These are phyloP conservation scores for Huiozyma naganishii DNA, from an alignment of 805 yeast species.

Conservation along the genomic window DNA sequence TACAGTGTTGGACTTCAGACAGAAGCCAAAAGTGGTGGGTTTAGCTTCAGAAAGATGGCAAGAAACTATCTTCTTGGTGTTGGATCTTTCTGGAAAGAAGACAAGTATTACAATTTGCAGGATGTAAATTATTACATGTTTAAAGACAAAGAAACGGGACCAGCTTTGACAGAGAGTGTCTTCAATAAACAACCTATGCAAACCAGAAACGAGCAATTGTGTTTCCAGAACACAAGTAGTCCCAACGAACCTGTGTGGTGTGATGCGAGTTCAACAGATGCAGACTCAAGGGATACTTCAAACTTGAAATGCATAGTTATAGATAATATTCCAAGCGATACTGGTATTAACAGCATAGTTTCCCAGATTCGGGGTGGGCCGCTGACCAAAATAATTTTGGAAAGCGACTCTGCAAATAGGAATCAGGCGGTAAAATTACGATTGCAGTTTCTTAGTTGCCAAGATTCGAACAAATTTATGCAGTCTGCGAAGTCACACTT, in stretches of 20 bases:
- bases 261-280: not conserved
- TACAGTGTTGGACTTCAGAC: too few species aligned
- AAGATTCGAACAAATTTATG: constrained; percentile 45
- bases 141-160: not conserved
- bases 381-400: constrained; percentile 29
- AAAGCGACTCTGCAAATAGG: constrained; percentile 5
- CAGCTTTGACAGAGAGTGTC: not conserved
- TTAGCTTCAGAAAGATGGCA: constrained; percentile 24
- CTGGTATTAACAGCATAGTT: constrained; percentile 41
- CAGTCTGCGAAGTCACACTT: constrained; percentile 41
- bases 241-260: not conserved
- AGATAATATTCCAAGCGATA: constrained; percentile 30
- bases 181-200: not conserved
- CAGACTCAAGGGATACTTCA: not conserved
- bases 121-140: not conserved
- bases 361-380: constrained; percentile 62
- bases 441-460: constrained; percentile 41
- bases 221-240: not conserved
- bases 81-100: not conserved
- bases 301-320: constrained; percentile 20
- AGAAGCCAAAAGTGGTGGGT: constrained; percentile 7
- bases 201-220: not conserved
- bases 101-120: not conserved
- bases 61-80: constrained; percentile 12
- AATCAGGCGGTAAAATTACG: constrained; percentile 29